phyloP scores from a whole-genome alignment of 2,329 filamentous ascomycete genomes.

The Macrophomina tecta region DNA sequence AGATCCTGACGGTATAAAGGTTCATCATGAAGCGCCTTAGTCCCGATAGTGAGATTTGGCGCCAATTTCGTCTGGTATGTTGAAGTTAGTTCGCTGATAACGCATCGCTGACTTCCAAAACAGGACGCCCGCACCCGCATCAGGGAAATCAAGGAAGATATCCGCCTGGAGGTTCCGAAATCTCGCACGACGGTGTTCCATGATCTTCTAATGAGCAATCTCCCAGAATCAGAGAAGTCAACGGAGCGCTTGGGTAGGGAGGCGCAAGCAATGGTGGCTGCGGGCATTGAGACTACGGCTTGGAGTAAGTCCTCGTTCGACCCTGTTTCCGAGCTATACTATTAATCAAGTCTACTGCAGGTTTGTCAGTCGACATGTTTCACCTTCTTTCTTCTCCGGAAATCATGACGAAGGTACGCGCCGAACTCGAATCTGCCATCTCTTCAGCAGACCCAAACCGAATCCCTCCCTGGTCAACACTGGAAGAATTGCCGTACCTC shows the following conservation, averaged over 20 bases:
- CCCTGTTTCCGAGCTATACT: neutral
- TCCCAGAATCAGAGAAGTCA: conserved; percentile 27
- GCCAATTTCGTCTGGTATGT: neutral
- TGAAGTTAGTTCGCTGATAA: neutral
- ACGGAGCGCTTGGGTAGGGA: conserved; percentile 26
- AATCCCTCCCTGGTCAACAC: neutral
- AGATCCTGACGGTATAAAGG: neutral
- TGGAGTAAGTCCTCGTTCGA: neutral
- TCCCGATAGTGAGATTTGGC: neutral
- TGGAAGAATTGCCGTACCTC: conserved; percentile 31
- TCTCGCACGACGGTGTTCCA: conserved; percentile 28
- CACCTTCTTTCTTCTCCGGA: conserved; percentile 43
- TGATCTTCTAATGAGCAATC: conserved; percentile 22
- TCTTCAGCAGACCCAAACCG: neutral
- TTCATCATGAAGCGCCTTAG: neutral
- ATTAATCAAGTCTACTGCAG: conserved; percentile 12
- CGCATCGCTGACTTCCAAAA: too few relatives aligned
- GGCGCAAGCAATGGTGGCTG: conserved; percentile 26
- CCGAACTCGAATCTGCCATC: conserved; percentile 39
- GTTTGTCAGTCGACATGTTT: conserved; percentile 43
- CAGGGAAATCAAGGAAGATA: conserved; percentile 15
- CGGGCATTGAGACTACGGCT: conserved; percentile 6
- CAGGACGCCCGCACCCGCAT: conserved; percentile 8
- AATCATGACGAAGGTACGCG: conserved; percentile 39
- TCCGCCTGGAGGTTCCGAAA: neutral